A percentile compares a stretch with the other conserved stretches of the same genome.
phyloP scores from a whole-genome alignment of 2,329 filamentous ascomycete genomes.

The Ceratocystis eucalypticola region DNA sequence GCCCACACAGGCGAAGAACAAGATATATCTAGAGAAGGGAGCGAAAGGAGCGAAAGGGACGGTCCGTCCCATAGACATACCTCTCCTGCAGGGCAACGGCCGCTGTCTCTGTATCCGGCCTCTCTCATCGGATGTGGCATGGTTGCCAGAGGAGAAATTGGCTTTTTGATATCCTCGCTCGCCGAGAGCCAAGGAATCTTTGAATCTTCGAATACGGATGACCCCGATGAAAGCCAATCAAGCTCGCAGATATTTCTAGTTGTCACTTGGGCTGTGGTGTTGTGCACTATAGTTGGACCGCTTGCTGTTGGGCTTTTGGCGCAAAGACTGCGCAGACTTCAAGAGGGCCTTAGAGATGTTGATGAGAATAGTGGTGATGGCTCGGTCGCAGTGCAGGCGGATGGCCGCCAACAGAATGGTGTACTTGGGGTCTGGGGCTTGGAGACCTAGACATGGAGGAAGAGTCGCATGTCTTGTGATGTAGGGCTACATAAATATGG shows the following conservation, averaged over 20 bases:
- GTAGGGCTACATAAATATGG: too few species aligned
- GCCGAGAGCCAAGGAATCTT: constrained; percentile 43
- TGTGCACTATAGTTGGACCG: constrained; percentile 42
- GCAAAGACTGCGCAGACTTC: constrained; percentile 25
- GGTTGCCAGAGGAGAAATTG: constrained; percentile 60
- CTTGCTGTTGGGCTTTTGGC: constrained; percentile 36
- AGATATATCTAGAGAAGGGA: neutral
- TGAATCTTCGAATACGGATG: neutral
- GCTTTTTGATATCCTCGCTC: constrained; percentile 59
- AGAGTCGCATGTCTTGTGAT: neutral
- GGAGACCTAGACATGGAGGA: neutral
- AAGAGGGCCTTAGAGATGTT: neutral
- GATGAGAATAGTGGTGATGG: neutral
- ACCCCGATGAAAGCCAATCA: neutral
- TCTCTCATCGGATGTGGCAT: constrained; percentile 53
- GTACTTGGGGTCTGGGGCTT: constrained; percentile 7
- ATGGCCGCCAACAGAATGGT: neutral
- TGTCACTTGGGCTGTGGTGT: constrained; percentile 41
- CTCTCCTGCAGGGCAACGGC: constrained; percentile 21
- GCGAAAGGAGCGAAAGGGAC: neutral
- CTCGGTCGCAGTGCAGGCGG: neutral
- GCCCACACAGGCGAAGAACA: neutral
- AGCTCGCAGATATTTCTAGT: constrained; percentile 36
- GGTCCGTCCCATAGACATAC: neutral
- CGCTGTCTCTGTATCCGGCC: constrained; percentile 52